These are phyloP conservation scores for Rhizophora apiculata DNA, from an alignment of 345 rosid species.

Conservation along the genomic window DNA sequence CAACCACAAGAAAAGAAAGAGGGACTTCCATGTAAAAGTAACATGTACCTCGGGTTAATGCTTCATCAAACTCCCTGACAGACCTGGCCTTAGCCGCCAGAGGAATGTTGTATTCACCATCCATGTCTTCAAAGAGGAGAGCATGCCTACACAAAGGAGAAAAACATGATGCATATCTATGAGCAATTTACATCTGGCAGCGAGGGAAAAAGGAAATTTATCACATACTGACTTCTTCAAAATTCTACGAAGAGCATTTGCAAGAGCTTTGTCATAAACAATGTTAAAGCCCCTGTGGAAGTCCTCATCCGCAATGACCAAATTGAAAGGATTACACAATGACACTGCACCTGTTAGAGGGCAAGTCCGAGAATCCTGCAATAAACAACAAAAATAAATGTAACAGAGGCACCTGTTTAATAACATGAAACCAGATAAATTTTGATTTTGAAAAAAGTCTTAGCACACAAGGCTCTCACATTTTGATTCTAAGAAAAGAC, in stretches of 20 bases:
- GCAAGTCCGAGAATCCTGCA: slow-evolving; percentile 67
- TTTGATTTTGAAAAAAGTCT: not conserved
- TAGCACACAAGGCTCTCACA: too few species aligned
- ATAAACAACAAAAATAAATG: slow-evolving; percentile 13
- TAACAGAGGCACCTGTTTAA: not conserved
- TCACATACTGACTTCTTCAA: slow-evolving; percentile 52
- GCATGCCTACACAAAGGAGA: slow-evolving; percentile 55
- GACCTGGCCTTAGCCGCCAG: slow-evolving; percentile 70
- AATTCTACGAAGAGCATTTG: slow-evolving; percentile 60
- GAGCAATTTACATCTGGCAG: slow-evolving; percentile 9
- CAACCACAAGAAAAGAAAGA: not conserved
- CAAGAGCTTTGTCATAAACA: slow-evolving; percentile 75
- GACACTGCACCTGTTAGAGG: slow-evolving; percentile 79
- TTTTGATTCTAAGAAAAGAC: too few species aligned
- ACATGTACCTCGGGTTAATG: slow-evolving; percentile 65
- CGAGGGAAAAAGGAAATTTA: slow-evolving; percentile 10
- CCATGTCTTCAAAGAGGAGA: slow-evolving; percentile 79
- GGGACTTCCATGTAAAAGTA: slow-evolving; percentile 1
- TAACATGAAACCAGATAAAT: not conserved
- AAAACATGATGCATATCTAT: slow-evolving; percentile 13
- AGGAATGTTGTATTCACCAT: slow-evolving; percentile 69
- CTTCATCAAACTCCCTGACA: slow-evolving; percentile 82
- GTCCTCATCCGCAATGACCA: slow-evolving; percentile 86
- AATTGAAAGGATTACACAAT: slow-evolving; percentile 90
- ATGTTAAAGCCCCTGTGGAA: slow-evolving; percentile 88